phyloP scores from a whole-genome alignment of 352 stramenopile species.

The Globisporangium rhizosaccharum region DNA sequence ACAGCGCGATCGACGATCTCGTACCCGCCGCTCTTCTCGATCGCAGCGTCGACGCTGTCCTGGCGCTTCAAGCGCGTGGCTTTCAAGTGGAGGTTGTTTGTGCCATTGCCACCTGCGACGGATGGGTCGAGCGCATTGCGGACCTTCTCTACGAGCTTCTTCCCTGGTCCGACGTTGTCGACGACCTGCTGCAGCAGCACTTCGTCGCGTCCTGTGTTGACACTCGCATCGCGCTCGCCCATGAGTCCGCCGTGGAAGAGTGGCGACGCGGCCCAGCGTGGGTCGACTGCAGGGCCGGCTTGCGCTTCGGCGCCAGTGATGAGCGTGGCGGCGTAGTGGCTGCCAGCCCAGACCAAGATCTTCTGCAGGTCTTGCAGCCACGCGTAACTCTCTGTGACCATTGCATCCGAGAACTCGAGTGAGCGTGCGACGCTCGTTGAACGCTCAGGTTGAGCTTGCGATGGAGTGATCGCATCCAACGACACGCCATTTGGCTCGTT shows the following conservation, averaged over 20 bases:
- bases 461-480: neutral
- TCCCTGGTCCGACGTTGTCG: slow-evolving; percentile 59
- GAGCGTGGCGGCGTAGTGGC: slow-evolving; percentile 56
- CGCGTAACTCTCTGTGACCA: slow-evolving; percentile 21
- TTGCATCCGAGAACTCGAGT: slow-evolving; percentile 14
- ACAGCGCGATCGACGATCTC: slow-evolving; percentile 79
- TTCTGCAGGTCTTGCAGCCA: slow-evolving; percentile 71
- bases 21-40: slow-evolving; percentile 83
- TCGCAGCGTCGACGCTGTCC: slow-evolving; percentile 75
- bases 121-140: slow-evolving; percentile 59
- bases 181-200: slow-evolving; percentile 68
- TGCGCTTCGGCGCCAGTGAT: slow-evolving; percentile 33
- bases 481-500: neutral
- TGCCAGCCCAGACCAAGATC: slow-evolving; percentile 50
- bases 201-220: slow-evolving; percentile 31
- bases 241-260: slow-evolving; percentile 42
- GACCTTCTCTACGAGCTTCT: slow-evolving; percentile 80
- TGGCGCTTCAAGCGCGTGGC: slow-evolving; percentile 63
- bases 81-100: slow-evolving; percentile 54
- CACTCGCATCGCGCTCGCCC: neutral
- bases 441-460: neutral
- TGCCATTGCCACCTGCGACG: slow-evolving; percentile 18
- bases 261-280: slow-evolving; percentile 44
- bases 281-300: slow-evolving; percentile 15
- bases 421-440: neutral